Conservation (phyloP, 2,329 filamentous ascomycete genomes). For the Penicillium sp. region DNA sequence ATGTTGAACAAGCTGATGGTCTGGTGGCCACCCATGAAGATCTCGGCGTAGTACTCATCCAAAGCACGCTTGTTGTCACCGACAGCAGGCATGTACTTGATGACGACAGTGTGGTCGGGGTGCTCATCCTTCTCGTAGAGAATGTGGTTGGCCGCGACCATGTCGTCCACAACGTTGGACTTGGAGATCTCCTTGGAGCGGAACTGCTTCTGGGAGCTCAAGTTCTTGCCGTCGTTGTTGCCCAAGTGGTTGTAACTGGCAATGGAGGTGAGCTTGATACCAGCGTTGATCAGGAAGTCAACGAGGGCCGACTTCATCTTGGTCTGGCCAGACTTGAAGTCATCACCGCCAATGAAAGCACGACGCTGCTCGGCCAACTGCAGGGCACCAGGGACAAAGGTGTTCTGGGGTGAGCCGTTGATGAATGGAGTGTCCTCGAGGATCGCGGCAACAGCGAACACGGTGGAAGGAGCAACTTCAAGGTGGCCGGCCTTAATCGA, state of each 20-base stretch:
- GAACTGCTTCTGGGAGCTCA: constrained; percentile 97
- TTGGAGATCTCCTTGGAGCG: constrained; percentile 99
- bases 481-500: constrained; percentile 82
- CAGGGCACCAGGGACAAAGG: constrained; percentile 90
- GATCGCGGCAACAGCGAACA: constrained; percentile 93
- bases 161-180: constrained; percentile 98
- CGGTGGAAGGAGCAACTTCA: constrained; percentile 90
- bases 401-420: constrained; percentile 99
- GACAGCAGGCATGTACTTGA: constrained; percentile 99
- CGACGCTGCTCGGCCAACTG: constrained; percentile 81
- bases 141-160: constrained; percentile 92
- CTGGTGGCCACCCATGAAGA: constrained; percentile 98
- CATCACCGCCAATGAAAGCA: constrained; percentile 93
- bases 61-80: constrained; percentile 98
- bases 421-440: constrained; percentile 90
- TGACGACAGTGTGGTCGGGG: constrained; percentile 96
- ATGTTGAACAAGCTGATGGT: constrained; percentile 98
- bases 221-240: constrained; percentile 99
- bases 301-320: constrained; percentile 99
- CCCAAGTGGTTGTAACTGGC: constrained; percentile 99
- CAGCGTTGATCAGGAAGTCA: constrained; percentile 96
- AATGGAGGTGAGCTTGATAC: constrained; percentile 98
- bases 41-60: constrained; percentile 99
- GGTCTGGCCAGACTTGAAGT: constrained; percentile 99
- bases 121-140: constrained; percentile 91